These are phyloP conservation scores for Candida sp. DNA, from an alignment of 1,139 yeast species.

Conservation along the genomic window DNA sequence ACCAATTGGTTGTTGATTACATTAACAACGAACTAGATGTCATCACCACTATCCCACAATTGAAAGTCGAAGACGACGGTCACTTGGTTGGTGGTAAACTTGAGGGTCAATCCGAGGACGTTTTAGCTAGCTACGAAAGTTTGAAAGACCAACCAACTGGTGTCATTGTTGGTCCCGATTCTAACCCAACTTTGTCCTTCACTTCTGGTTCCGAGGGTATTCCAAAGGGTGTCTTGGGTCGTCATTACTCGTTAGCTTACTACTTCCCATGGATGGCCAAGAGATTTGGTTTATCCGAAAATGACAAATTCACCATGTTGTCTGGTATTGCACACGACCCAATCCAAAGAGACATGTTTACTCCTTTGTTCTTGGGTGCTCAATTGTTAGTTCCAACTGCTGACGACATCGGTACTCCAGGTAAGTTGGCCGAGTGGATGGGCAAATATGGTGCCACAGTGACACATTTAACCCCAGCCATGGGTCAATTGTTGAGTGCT, in stretches of 20 bases:
- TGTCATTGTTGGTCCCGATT: slow-evolving; percentile 96
- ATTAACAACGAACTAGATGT: slow-evolving; percentile 74
- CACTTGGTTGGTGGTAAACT: slow-evolving; percentile 61
- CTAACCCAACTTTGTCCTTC: slow-evolving; percentile 94
- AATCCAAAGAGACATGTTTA: slow-evolving; percentile 98
- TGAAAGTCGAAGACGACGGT: slow-evolving; percentile 83
- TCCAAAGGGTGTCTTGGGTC: slow-evolving; percentile 98
- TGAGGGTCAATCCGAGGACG: slow-evolving; percentile 40
- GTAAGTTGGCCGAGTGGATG: slow-evolving; percentile 98
- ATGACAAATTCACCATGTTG: slow-evolving; percentile 94
- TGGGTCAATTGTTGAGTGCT: slow-evolving; percentile 97
- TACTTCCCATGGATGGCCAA: slow-evolving; percentile 99
- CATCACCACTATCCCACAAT: slow-evolving; percentile 73
- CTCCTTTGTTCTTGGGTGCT: slow-evolving; percentile 97
- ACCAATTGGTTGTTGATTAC: slow-evolving; percentile 76
- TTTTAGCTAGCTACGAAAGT: slow-evolving; percentile 50
- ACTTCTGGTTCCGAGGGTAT: slow-evolving; percentile 99
- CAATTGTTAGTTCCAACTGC: slow-evolving; percentile 91
- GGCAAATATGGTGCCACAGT: slow-evolving; percentile 89
- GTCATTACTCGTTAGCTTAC: slow-evolving; percentile 96
- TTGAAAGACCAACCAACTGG: slow-evolving; percentile 69
- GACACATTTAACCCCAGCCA: slow-evolving; percentile 98
- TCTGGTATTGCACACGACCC: slow-evolving; percentile 99
- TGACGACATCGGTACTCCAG: slow-evolving; percentile 99
- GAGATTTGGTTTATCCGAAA: slow-evolving; percentile 73